Percentiles rank a stretch among this genome's conserved stretches.
Evolutionary conservation across 225 moss, liverwort and hornwort species (phyloP).

Genomic region (Bryoerythrophyllum caledonicum): DNA sequence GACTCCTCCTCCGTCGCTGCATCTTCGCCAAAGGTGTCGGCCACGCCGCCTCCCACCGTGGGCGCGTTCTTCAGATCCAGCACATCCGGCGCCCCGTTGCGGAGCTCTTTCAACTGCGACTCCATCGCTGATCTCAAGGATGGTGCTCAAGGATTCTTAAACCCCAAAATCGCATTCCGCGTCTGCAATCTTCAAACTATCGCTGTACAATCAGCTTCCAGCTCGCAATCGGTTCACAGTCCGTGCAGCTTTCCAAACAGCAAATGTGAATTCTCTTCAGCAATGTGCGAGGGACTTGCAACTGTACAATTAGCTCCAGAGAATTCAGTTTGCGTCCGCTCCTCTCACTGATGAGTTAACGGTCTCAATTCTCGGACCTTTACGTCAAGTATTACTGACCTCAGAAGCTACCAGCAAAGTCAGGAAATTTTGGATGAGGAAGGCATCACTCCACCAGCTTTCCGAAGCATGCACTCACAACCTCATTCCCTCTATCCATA

Average conservation of each 20-base stretch:
- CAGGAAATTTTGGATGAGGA: too few relatives aligned
- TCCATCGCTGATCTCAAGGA: slow-evolving; percentile 30
- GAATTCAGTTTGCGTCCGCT: neutral
- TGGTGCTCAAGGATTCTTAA: neutral
- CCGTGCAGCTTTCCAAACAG: neutral
- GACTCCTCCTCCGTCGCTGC: slow-evolving; percentile 37
- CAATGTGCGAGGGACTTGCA: neutral
- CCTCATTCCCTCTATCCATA: neutral
- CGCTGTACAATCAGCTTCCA: neutral
- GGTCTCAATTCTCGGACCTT: too few relatives aligned
- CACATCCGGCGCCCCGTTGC: slow-evolving; percentile 19
- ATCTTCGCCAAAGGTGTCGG: slow-evolving; percentile 59
- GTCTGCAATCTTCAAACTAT: too few relatives aligned
- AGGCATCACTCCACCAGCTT: neutral
- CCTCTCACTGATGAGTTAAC: too few relatives aligned
- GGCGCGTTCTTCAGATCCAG: slow-evolving; percentile 41
- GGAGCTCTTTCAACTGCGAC: slow-evolving; percentile 24
- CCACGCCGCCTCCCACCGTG: slow-evolving; percentile 46
- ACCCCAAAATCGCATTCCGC: neutral
- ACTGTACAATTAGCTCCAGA: neutral
- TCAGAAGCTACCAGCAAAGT: too few relatives aligned
- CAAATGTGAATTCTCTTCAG: neutral
- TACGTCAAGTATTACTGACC: too few relatives aligned
- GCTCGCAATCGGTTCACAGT: neutral
- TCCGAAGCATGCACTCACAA: neutral